Evolutionary conservation across 2,329 filamentous ascomycete species (phyloP), one percentile per base, ranked within the genome.

Genomic region (Daldinia sp.): DNA sequence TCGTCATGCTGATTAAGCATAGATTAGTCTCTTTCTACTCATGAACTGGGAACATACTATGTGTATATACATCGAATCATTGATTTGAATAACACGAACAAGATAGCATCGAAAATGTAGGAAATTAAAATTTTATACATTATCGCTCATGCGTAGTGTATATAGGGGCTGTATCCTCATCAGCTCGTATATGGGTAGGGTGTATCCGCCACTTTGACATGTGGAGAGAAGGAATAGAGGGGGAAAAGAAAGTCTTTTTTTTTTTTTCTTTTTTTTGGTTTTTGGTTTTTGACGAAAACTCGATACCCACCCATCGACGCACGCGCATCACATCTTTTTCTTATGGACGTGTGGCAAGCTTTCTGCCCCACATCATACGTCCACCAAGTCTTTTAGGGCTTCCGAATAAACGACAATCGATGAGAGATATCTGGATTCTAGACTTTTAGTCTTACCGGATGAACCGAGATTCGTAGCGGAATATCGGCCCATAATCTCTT

Each of bases 381-480:
- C 20, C 46, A 33, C 26, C 46, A 50, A 13, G 28, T 37, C 35
- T 30, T 30, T 50, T 50, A 50, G 26, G 26, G 23, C 30, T 50
- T 50, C 13, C 7, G 26, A 50, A 33, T 50, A n/a, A 42, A 42
- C n/a, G 15, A 30, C 26, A 50, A 50, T 23, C 6, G 26, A 50
- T 50, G 7, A 30, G 15, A 50, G 15, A 18, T 15, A 50, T 50
- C 13, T 9, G 26, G 6, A 30, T 50, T 28, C 26, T 18, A 30
- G 26, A 50, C n/a, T 50, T 13, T 18, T 15, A 50, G 46, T 50
- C 46, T 30, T 28, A 15, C 26, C n/a, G 26, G 46, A 30, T 23
- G 50, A 61, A 46, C 48, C 39, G 39, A 60, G 58, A 57, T 57
- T 23, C 9, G 6, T 61, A 20, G 51, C 58, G 42, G 63, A 58